Percentiles rank a stretch among this genome's conserved stretches.
Conservation (phyloP, 371 early-diverging fungal genomes). For the Mortierella sp. region DNA sequence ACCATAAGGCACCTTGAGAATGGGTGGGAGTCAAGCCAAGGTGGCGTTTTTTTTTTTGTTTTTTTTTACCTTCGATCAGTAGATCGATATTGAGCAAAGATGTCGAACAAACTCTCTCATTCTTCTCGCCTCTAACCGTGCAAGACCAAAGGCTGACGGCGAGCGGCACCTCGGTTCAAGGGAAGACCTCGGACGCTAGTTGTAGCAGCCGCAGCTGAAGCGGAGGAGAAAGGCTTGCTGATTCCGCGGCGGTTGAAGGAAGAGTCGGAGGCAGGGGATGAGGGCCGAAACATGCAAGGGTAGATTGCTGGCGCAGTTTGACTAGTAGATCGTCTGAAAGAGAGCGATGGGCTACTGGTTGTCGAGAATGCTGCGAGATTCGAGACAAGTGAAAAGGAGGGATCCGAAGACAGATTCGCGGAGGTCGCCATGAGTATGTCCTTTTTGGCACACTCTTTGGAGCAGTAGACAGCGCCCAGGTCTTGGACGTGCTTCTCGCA, state of each 20-base stretch:
- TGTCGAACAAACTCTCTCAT: too few species aligned
- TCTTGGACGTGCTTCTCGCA: constrained; percentile 45
- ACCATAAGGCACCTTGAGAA: too few species aligned
- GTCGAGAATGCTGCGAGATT: neutral
- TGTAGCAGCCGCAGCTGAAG: neutral
- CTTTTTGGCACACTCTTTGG: constrained; percentile 29
- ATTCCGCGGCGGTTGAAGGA: constrained; percentile 26
- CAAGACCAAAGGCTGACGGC: neutral
- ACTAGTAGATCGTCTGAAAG: constrained; percentile 9
- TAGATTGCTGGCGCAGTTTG: constrained; percentile 16
- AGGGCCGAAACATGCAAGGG: constrained; percentile 25
- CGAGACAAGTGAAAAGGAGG: neutral
- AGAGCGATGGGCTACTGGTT: neutral
- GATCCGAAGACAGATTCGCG: neutral
- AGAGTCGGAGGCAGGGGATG: constrained; percentile 13
- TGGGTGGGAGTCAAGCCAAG: too few species aligned
- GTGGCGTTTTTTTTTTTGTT: too few species aligned
- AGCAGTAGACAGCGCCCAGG: constrained; percentile 34
- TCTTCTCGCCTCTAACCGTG: too few species aligned
- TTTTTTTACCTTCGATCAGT: too few species aligned
- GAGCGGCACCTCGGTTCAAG: neutral
- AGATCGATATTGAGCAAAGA: too few species aligned
- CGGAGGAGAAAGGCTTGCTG: neutral
- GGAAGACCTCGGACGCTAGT: neutral
- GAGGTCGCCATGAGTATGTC: constrained; percentile 27